Base-by-base conservation (phyloP, 768 basidiomycete genomes). In the Rhodotorula graminis region DNA sequence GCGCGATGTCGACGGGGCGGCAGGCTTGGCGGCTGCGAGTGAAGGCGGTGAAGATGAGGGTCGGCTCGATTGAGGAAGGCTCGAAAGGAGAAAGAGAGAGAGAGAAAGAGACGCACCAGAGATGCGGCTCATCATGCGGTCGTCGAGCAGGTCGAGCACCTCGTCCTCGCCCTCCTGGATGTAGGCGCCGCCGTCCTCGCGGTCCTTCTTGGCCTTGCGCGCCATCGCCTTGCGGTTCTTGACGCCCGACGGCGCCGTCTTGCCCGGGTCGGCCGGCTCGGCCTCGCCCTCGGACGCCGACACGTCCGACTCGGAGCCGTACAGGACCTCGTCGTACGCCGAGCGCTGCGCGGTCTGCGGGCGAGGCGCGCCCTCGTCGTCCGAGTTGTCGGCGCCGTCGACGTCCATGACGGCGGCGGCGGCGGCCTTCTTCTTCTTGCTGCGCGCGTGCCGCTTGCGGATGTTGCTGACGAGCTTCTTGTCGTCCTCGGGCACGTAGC, bases 261-360 rank as follows among this genome's bases (percentile, higher is more conserved):
- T 52, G 50, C 50, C 50, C 53, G 27, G 71, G 52, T 15, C 65
- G 47, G 18, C 27, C 40, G 42, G 25, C 37, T 9, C 59, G 25
- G 78, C 79, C 31, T 80, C 80, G 46, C 82, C 82, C 27, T 77
- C 78, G 53, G 81, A 82, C 73, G 88, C 88, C 5, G 88, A 89
- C 46, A 89, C 81, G 78, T 97, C 94, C 76, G 91, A 93, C 79
- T 98, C 96, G 79, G 92, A 95, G 55, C 93, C 94, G 80, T 98
- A 98, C 40, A 99, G 83, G 0, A 97, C 92, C 79, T 99, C 94
- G 80, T 99, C 94, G 75, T 98, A 99, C 0, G 94, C 93, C 80
- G 93, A 90, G 25, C 92, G 91, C 49, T 87, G 84, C 11, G 84
- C 83, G 27, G 84, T 84, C 79, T 87, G 76, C 29, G 87, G 27